phyloP scores from a whole-genome alignment of 495 filamentous ascomycete species.

The Oidiodendron maius region DNA sequence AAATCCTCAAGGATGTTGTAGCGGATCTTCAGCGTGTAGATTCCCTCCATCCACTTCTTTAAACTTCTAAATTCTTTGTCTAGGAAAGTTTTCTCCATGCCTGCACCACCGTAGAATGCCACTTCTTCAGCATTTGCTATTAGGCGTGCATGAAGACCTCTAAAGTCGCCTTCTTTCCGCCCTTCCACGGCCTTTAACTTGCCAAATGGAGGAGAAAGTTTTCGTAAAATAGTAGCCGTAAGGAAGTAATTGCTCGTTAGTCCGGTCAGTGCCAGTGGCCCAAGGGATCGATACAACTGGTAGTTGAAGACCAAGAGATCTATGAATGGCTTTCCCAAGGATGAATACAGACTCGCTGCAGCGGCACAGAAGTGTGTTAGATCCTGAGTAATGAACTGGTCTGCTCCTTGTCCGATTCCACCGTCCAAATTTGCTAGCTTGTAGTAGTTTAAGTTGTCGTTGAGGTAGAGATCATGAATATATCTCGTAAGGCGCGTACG shows the following conservation, averaged over 20 bases:
- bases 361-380: slow-evolving; percentile 89
- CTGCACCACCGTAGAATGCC: slow-evolving; percentile 95
- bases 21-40: slow-evolving; percentile 91
- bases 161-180: slow-evolving; percentile 88
- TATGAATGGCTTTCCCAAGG: slow-evolving; percentile 90
- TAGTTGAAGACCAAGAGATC: slow-evolving; percentile 97
- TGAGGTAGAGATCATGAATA: slow-evolving; percentile 95
- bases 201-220: slow-evolving; percentile 89
- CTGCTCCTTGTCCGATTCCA: slow-evolving; percentile 82
- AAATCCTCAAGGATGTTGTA: slow-evolving; percentile 99
- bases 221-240: slow-evolving; percentile 80
- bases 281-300: slow-evolving; percentile 87
- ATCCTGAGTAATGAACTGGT: slow-evolving; percentile 98
- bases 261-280: slow-evolving; percentile 79
- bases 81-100: slow-evolving; percentile 86
- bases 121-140: slow-evolving; percentile 98
- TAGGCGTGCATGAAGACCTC: slow-evolving; percentile 79
- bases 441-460: slow-evolving; percentile 91
- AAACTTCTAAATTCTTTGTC: slow-evolving; percentile 86
- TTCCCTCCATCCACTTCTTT: slow-evolving; percentile 91
- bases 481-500: slow-evolving; percentile 93
- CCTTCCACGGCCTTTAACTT: slow-evolving; percentile 95
- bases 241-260: slow-evolving; percentile 88
- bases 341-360: slow-evolving; percentile 91
- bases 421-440: slow-evolving; percentile 92